Evolutionary conservation across 371 early-diverging fungal species (phyloP).

Genomic region (Parasitella parasitica): DNA sequence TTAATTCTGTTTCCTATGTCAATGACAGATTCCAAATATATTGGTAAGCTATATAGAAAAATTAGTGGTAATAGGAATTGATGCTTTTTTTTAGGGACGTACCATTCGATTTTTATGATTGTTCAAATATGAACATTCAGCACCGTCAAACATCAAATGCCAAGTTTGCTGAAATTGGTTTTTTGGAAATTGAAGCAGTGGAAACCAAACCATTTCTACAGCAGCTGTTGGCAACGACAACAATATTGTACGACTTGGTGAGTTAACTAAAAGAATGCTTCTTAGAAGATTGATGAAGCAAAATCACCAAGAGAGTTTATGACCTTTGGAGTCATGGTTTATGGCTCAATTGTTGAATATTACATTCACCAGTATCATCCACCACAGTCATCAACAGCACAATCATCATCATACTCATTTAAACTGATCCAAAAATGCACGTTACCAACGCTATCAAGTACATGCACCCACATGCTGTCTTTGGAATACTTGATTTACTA

Average conservation of each 20-base stretch:
- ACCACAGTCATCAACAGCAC: neutral
- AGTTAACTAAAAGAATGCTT: slow-evolving; percentile 17
- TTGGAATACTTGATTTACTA: slow-evolving; percentile 8
- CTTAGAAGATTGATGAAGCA: slow-evolving; percentile 7
- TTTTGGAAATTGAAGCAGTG: slow-evolving; percentile 13
- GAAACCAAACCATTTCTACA: slow-evolving; percentile 14
- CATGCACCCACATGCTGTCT: slow-evolving; percentile 7
- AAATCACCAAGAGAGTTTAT: slow-evolving; percentile 9
- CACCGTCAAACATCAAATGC: slow-evolving; percentile 11
- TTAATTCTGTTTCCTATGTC: slow-evolving; percentile 10
- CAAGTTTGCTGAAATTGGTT: slow-evolving; percentile 8
- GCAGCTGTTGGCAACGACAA: slow-evolving; percentile 7
- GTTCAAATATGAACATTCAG: slow-evolving; percentile 12
- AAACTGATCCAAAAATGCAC: slow-evolving; percentile 1
- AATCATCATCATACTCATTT: slow-evolving; percentile 5
- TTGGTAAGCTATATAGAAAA: slow-evolving; percentile 10
- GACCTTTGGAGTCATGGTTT: slow-evolving; percentile 15
- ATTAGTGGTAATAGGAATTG: slow-evolving; percentile 6
- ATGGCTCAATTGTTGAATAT: slow-evolving; percentile 10
- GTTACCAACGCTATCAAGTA: slow-evolving; percentile 7
- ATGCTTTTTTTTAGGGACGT: slow-evolving; percentile 4
- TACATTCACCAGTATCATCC: slow-evolving; percentile 11
- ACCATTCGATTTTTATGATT: slow-evolving; percentile 6
- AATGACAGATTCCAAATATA: slow-evolving; percentile 9
- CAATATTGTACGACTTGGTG: slow-evolving; percentile 3